phyloP scores from a whole-genome alignment of 441 rosid genomes.

The Aleurites moluccanus region DNA sequence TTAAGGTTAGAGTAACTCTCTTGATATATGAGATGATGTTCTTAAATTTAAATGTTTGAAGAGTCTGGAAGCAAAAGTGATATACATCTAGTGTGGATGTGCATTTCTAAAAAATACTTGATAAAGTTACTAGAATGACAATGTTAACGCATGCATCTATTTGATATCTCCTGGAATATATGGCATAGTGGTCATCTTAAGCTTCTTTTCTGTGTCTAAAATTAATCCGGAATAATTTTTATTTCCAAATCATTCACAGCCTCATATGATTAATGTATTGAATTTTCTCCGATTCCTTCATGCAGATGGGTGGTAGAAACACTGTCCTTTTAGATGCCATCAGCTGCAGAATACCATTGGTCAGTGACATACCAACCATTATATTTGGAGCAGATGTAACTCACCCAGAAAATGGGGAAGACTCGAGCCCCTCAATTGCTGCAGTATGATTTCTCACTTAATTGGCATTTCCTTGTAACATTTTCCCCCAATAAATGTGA shows the following conservation, averaged over 20 bases:
- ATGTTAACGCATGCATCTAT: neutral
- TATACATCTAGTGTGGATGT: neutral
- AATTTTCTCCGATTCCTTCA: neutral
- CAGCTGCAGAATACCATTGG: slow-evolving; percentile 91
- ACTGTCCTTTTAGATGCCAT: slow-evolving; percentile 93
- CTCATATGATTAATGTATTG: neutral
- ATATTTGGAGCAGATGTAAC: slow-evolving; percentile 99
- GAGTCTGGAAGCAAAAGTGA: neutral
- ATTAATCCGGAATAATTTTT: neutral
- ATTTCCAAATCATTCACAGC: neutral
- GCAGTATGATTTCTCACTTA: slow-evolving; percentile 51
- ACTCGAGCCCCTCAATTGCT: slow-evolving; percentile 94
- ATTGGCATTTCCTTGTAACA: neutral
- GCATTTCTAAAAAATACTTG: neutral
- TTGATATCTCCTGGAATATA: neutral
- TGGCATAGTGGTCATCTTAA: neutral
- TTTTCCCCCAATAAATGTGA: neutral
- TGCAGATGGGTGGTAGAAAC: slow-evolving; percentile 98
- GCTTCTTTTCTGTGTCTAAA: neutral
- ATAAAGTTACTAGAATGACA: slow-evolving; percentile 6
- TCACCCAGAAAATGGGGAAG: slow-evolving; percentile 97
- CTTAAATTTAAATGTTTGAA: neutral
- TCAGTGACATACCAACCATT: slow-evolving; percentile 93
- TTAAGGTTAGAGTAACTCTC: slow-evolving; percentile 17
- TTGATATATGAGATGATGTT: neutral